A percentile compares a stretch with the other conserved stretches of the same genome.
Evolutionary conservation across 2,329 filamentous ascomycete species (phyloP).

Genomic region (Microsporum audouinii): DNA sequence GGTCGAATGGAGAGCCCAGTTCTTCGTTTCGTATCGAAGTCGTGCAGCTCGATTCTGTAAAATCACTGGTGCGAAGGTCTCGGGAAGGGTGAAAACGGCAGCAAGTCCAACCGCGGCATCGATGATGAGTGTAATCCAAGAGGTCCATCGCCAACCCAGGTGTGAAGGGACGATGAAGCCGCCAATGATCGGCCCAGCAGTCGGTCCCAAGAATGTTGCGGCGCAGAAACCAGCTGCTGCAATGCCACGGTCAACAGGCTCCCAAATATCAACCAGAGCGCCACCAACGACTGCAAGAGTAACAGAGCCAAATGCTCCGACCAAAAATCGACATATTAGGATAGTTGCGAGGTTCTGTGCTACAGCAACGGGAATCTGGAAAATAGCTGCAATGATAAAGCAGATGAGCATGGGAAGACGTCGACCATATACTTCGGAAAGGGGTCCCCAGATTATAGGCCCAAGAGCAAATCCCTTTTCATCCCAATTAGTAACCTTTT

Average conservation of each 20-base stretch:
- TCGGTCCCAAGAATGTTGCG: slow-evolving; percentile 41
- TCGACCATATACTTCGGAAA: slow-evolving; percentile 42
- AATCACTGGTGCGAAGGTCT: slow-evolving; percentile 41
- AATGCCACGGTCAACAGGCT: slow-evolving; percentile 37
- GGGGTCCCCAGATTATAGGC: slow-evolving; percentile 33
- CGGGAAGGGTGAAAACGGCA: slow-evolving; percentile 39
- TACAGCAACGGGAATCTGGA: slow-evolving; percentile 45
- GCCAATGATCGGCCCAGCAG: slow-evolving; percentile 40
- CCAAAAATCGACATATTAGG: slow-evolving; percentile 44
- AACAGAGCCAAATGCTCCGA: slow-evolving; percentile 42
- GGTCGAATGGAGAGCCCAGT: slow-evolving; percentile 38
- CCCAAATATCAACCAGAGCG: slow-evolving; percentile 40
- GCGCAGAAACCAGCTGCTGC: slow-evolving; percentile 36
- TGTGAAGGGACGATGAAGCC: slow-evolving; percentile 39
- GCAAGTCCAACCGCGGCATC: slow-evolving; percentile 32
- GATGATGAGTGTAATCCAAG: slow-evolving; percentile 45
- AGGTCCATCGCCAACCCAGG: slow-evolving; percentile 48
- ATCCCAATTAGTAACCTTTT: not conserved
- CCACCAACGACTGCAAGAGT: slow-evolving; percentile 43
- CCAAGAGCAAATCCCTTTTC: slow-evolving; percentile 29
- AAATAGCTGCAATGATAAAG: slow-evolving; percentile 40
- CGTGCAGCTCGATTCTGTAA: slow-evolving; percentile 39
- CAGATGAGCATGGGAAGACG: slow-evolving; percentile 40
- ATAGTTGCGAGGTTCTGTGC: slow-evolving; percentile 45
- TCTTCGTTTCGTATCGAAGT: slow-evolving; percentile 38